These are phyloP conservation scores for Neurospora sp. DNA, from an alignment of 495 filamentous ascomycete genomes.

Conservation along the genomic window DNA sequence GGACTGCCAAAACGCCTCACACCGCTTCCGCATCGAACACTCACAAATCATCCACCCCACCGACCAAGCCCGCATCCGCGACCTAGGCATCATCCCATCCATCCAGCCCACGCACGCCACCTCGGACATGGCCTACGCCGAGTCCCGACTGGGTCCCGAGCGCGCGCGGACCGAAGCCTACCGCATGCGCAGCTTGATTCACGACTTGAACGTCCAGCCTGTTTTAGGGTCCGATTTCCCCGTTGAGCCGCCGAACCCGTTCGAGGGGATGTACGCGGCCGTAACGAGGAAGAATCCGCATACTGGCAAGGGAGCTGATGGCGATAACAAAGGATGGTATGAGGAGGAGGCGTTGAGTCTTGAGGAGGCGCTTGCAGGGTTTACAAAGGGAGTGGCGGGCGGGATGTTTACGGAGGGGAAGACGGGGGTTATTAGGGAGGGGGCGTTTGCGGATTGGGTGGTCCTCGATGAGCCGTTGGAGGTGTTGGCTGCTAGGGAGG, in stretches of 20 bases:
- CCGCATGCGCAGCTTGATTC: slow-evolving; percentile 40
- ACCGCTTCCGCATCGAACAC: slow-evolving; percentile 56
- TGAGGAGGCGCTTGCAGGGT: slow-evolving; percentile 45
- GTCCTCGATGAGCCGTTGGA: slow-evolving; percentile 42
- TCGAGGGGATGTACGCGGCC: slow-evolving; percentile 54
- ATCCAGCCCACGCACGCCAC: slow-evolving; percentile 62
- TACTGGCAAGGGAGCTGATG: slow-evolving; percentile 36
- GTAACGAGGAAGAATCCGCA: slow-evolving; percentile 42
- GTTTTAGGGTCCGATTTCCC: slow-evolving; percentile 57
- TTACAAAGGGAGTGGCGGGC: slow-evolving; percentile 37
- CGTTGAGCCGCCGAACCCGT: slow-evolving; percentile 51
- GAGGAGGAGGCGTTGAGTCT: slow-evolving; percentile 41
- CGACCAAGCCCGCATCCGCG: slow-evolving; percentile 44
- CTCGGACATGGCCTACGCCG: slow-evolving; percentile 51
- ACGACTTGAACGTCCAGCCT: slow-evolving; percentile 25
- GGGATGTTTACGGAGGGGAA: slow-evolving; percentile 41
- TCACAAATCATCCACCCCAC: slow-evolving; percentile 53
- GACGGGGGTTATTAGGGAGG: slow-evolving; percentile 42
- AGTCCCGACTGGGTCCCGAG: slow-evolving; percentile 39
- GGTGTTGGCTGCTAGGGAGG: slow-evolving; percentile 4
- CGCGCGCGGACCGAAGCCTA: slow-evolving; percentile 44
- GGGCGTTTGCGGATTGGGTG: slow-evolving; percentile 53
- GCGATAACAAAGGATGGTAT: slow-evolving; percentile 41
- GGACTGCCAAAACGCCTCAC: slow-evolving; percentile 30
- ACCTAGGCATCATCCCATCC: slow-evolving; percentile 50